Conservation (phyloP, 148 eudicot genomes). For the Rhododendron ovatum region DNA sequence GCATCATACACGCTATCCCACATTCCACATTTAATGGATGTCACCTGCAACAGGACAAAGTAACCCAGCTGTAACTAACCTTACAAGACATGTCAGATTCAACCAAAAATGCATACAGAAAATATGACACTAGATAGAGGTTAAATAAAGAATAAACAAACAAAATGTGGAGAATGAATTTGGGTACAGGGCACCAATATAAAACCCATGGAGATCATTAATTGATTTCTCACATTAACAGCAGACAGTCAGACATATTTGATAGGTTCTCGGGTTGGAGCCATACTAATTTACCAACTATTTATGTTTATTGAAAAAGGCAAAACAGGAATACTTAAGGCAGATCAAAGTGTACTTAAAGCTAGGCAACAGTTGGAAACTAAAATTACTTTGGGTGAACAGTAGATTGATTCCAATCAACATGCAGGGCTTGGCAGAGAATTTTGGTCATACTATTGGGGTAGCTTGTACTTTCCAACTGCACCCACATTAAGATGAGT, state of each 20-base stretch:
- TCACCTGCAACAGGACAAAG: constrained; percentile 51
- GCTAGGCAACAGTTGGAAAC: neutral
- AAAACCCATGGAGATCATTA: neutral
- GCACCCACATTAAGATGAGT: no score
- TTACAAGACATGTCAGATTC: neutral
- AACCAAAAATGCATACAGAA: neutral
- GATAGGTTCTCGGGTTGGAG: neutral
- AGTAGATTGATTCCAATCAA: neutral
- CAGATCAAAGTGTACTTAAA: neutral
- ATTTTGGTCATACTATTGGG: neutral
- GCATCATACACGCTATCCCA: constrained; percentile 88
- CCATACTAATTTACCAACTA: neutral
- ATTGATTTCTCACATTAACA: neutral
- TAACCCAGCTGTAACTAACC: neutral
- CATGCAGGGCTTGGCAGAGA: neutral
- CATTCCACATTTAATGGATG: constrained; percentile 66
- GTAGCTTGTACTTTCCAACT: neutral
- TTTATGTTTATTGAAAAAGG: neutral
- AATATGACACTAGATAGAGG: neutral
- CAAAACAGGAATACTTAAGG: neutral
- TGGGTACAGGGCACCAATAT: neutral
- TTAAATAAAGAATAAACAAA: neutral
- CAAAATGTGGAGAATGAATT: neutral
- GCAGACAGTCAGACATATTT: neutral
- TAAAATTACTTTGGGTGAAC: neutral